Conservation (phyloP, 495 filamentous ascomycete species). For the Beverwykella pulmonaria region DNA sequence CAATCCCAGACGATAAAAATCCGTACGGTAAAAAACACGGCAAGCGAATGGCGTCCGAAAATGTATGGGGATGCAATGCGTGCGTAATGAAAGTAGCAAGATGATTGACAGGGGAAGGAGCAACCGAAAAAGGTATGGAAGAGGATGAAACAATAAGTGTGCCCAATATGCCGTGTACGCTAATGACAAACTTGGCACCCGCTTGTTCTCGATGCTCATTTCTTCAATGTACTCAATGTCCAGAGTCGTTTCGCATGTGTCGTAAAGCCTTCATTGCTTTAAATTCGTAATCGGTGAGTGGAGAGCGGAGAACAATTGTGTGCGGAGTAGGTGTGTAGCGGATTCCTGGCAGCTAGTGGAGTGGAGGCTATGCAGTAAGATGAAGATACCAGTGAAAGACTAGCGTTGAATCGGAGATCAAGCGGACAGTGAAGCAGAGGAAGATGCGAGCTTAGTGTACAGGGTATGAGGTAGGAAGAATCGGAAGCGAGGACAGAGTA, state of each 20-base stretch:
- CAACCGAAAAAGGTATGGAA: slow-evolving; percentile 3
- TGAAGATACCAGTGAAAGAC: slow-evolving; percentile 1
- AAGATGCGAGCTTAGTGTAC: slow-evolving; percentile 34
- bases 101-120: neutral
- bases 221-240: neutral
- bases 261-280: slow-evolving; percentile 25
- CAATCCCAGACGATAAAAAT: slow-evolving; percentile 5
- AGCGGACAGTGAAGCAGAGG: slow-evolving; percentile 5
- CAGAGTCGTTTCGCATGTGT: slow-evolving; percentile 27
- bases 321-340: neutral
- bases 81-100: slow-evolving; percentile 7
- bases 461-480: slow-evolving; percentile 31
- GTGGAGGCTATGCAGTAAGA: neutral
- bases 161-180: slow-evolving; percentile 1
- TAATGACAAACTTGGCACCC: slow-evolving; percentile 12
- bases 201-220: slow-evolving; percentile 13
- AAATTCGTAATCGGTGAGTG: slow-evolving; percentile 6
- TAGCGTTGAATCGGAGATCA: neutral
- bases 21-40: neutral
- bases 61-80: slow-evolving; percentile 15
- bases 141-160: slow-evolving; percentile 15
- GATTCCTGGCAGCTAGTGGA: neutral
- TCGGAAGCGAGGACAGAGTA: slow-evolving; percentile 9
- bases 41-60: slow-evolving; percentile 24
- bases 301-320: slow-evolving; percentile 2